phyloP scores from a whole-genome alignment of 2,329 filamentous ascomycete species.

The Phoma sp. region DNA sequence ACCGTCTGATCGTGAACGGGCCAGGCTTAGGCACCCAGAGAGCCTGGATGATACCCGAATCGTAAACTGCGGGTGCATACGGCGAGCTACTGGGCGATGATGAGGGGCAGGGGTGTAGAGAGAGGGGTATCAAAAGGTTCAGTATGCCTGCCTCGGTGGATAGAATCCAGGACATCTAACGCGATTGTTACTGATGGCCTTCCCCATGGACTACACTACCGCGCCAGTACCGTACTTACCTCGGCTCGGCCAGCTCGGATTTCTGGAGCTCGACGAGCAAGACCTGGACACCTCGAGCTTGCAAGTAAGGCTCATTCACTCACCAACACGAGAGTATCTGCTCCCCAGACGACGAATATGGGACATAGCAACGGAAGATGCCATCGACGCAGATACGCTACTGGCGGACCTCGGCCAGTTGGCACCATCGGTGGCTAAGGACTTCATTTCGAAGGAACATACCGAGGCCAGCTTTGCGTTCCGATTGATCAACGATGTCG shows the following conservation, averaged over 20 bases:
- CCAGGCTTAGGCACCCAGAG: slow-evolving; percentile 16
- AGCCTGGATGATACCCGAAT: slow-evolving; percentile 9
- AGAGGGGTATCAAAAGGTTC: slow-evolving; percentile 22
- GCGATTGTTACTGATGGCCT: slow-evolving; percentile 19
- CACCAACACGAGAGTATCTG: slow-evolving; percentile 26
- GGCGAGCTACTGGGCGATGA: slow-evolving; percentile 21
- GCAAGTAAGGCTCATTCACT: slow-evolving; percentile 32
- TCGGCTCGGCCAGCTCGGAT: slow-evolving; percentile 35
- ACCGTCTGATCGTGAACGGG: slow-evolving; percentile 15
- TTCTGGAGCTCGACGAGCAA: slow-evolving; percentile 40
- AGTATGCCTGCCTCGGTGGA: slow-evolving; percentile 16
- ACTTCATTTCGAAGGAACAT: slow-evolving; percentile 37
- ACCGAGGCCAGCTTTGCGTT: slow-evolving; percentile 39
- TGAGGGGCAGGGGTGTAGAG: slow-evolving; percentile 23
- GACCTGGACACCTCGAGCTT: slow-evolving; percentile 42
- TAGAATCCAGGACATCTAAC: slow-evolving; percentile 2
- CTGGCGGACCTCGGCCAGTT: slow-evolving; percentile 36
- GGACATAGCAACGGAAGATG: slow-evolving; percentile 8
- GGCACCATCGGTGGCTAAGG: slow-evolving; percentile 41
- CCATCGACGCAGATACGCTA: slow-evolving; percentile 32
- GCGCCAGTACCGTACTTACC: slow-evolving; percentile 23
- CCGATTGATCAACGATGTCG: slow-evolving; percentile 49
- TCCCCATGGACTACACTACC: slow-evolving; percentile 27
- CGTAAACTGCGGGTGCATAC: slow-evolving; percentile 25
- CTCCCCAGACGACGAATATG: slow-evolving; percentile 18